These are phyloP conservation scores for Borovskyia barvae DNA, from an alignment of 208 protist species.

Conservation along the genomic window DNA sequence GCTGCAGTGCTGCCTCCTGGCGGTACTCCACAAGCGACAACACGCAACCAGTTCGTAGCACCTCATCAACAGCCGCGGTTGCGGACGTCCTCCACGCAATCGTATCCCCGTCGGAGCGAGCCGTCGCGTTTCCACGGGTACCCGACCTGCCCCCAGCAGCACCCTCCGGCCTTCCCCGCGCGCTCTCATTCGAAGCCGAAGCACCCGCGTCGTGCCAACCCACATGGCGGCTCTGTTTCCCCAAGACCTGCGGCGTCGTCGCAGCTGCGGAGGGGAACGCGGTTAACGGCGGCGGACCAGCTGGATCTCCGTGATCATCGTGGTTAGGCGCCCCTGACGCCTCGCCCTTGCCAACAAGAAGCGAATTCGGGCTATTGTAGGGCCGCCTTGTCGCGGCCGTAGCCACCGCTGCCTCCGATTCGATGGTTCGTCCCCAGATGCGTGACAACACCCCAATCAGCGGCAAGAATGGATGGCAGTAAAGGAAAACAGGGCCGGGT, in stretches of 20 bases:
- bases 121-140: no score
- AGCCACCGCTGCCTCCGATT: neutral
- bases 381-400: neutral
- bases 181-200: neutral
- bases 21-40: conserved; percentile 23
- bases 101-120: no score
- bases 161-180: neutral
- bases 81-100: no score
- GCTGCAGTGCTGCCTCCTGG: conserved; percentile 15
- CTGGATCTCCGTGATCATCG: no score
- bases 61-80: neutral
- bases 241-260: no score
- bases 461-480: conserved; percentile 79
- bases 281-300: no score
- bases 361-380: neutral
- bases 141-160: no score
- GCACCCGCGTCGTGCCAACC: conserved; percentile 15
- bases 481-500: conserved; percentile 39
- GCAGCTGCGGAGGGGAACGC: no score
- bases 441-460: conserved; percentile 53
- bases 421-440: neutral
- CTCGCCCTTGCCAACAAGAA: neutral
- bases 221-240: conserved; percentile 12
- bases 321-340: no score
- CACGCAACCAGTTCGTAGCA: conserved; percentile 19